A percentile compares a stretch with the other conserved stretches of the same genome.
phyloP scores from a whole-genome alignment of 2,329 filamentous ascomycete species.

The Sporothrix globosa region DNA sequence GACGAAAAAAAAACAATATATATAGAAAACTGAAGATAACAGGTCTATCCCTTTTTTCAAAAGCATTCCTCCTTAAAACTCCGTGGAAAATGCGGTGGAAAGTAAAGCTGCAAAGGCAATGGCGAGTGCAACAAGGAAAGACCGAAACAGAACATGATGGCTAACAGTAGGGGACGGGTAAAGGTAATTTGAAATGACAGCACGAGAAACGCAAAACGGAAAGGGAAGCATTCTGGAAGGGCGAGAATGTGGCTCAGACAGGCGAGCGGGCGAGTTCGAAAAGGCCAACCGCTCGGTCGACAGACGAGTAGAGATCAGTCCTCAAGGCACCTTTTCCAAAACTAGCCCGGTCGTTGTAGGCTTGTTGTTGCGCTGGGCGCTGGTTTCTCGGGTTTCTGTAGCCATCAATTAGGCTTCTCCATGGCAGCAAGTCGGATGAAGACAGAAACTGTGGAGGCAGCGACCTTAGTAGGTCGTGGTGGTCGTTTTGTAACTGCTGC shows the following conservation, averaged over 20 bases:
- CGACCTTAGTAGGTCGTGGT: background rate
- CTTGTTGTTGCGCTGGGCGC: no score
- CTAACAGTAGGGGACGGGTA: background rate
- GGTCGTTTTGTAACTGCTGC: background rate
- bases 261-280: constrained; percentile 5
- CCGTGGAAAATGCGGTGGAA: constrained; percentile 1
- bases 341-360: no score
- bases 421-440: no score
- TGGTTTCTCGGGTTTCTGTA: no score
- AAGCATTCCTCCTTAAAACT: background rate
- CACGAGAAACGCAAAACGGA: no score
- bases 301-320: background rate
- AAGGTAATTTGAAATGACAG: background rate
- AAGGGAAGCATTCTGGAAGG: background rate
- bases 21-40: background rate
- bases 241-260: background rate
- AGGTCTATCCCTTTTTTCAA: background rate
- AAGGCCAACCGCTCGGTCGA: background rate
- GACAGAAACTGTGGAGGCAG: no score
- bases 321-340: no score
- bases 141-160: background rate
- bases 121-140: background rate
- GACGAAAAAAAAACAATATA: background rate
- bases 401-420: no score
- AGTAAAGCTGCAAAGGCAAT: background rate